Conservation (phyloP, 345 rosid genomes). For the Mangifera indica region DNA sequence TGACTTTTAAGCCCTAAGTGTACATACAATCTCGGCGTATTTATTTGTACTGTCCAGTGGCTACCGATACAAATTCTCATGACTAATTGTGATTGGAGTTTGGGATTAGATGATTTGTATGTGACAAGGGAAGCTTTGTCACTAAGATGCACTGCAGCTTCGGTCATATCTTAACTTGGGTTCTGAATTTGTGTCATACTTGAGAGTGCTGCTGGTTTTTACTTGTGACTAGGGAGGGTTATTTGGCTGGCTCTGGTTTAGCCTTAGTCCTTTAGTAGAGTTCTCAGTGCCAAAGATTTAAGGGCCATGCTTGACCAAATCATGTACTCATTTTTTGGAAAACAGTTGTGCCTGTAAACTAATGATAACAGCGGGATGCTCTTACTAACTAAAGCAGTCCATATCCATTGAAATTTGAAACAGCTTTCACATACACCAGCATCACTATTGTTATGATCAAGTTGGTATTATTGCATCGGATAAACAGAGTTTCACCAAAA, state of each 20-base stretch:
- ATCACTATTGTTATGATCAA: neutral
- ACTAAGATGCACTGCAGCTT: neutral
- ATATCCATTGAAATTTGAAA: neutral
- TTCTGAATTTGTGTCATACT: neutral
- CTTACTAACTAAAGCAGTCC: neutral
- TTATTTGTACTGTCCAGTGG: neutral
- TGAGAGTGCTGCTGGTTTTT: neutral
- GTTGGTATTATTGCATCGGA: neutral
- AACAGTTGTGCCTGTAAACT: neutral
- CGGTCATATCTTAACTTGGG: neutral
- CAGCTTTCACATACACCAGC: neutral
- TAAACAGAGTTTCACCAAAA: neutral
- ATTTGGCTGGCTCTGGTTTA: neutral
- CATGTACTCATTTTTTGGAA: neutral
- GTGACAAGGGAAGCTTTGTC: neutral
- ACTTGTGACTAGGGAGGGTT: neutral
- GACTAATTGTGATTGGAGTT: neutral
- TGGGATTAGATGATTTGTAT: neutral
- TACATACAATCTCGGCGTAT: neutral
- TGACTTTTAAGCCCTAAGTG: conserved; percentile 7
- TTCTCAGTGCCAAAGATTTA: no score
- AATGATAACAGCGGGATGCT: no score
- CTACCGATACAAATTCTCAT: neutral
- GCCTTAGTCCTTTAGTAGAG: neutral
- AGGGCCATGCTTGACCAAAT: neutral